Evolutionary conservation across 768 basidiomycete genomes (phyloP).

Genomic region (Lactarius psammicola): DNA sequence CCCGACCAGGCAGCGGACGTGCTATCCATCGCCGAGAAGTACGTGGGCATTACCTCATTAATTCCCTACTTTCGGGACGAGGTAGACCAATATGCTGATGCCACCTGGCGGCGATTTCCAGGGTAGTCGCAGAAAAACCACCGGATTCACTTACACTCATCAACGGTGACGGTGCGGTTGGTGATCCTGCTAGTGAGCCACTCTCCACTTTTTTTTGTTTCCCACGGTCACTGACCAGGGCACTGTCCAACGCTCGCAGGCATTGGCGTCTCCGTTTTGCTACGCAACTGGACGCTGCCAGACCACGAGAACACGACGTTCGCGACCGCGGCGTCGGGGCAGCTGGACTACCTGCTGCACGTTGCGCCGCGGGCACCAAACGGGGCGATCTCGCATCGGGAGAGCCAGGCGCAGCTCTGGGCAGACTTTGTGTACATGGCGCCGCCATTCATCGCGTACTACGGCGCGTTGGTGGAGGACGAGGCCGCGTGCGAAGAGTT

Average conservation of each 20-base stretch:
- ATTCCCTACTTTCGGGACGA: background rate
- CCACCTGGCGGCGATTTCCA: constrained; percentile 27
- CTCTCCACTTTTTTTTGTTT: too few relatives aligned
- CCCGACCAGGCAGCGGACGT: constrained; percentile 41
- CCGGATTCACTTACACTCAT: constrained; percentile 43
- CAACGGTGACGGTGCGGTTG: constrained; percentile 50
- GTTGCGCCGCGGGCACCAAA: constrained; percentile 43
- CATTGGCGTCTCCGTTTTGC: constrained; percentile 50
- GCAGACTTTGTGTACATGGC: constrained; percentile 61
- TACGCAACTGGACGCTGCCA: constrained; percentile 53
- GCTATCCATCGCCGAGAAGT: constrained; percentile 43
- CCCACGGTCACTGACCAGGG: background rate
- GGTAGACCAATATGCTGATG: background rate
- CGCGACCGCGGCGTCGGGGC: constrained; percentile 43
- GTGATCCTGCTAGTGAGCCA: constrained; percentile 56
- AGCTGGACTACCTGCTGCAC: constrained; percentile 50
- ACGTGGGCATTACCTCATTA: constrained; percentile 21
- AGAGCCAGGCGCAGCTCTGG: constrained; percentile 55
- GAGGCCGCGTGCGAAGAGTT: constrained; percentile 38
- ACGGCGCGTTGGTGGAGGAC: constrained; percentile 46
- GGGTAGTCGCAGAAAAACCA: constrained; percentile 42
- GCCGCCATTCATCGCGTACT: constrained; percentile 67
- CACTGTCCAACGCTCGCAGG: constrained; percentile 37
- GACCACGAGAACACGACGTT: constrained; percentile 37
- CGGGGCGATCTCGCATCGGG: constrained; percentile 62